Evolutionary conservation across 2,329 filamentous ascomycete genomes (phyloP).

Genomic region (Calonectria pteridis): DNA sequence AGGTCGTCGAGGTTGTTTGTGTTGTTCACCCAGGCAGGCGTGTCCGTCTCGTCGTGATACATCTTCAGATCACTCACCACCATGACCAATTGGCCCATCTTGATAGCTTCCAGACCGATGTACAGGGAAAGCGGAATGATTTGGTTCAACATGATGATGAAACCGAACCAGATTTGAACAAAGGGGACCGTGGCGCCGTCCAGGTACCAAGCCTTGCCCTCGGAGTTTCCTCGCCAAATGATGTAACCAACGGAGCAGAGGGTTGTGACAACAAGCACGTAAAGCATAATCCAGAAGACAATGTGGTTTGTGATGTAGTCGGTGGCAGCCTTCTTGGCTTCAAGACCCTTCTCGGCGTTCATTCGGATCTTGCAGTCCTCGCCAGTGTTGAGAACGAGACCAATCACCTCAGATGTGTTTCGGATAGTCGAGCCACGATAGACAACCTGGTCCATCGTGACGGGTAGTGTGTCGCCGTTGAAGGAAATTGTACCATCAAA

Average conservation of each 20-base stretch:
- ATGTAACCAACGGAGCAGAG: conserved; percentile 87
- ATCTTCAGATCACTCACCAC: conserved; percentile 87
- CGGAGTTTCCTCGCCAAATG: conserved; percentile 77
- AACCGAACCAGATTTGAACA: conserved; percentile 87
- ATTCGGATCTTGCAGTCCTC: conserved; percentile 94
- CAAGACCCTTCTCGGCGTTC: conserved; percentile 90
- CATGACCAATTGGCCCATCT: conserved; percentile 82
- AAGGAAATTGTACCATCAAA: conserved; percentile 78
- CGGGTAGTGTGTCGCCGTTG: conserved; percentile 69
- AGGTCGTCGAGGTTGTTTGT: conserved; percentile 96
- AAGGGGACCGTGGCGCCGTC: conserved; percentile 76
- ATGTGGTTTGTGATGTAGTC: conserved; percentile 84
- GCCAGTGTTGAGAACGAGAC: conserved; percentile 88
- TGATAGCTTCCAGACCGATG: conserved; percentile 89
- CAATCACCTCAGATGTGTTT: conserved; percentile 80
- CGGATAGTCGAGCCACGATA: conserved; percentile 88
- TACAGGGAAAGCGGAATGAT: conserved; percentile 95
- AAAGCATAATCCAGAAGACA: conserved; percentile 84
- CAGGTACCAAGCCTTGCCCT: conserved; percentile 82
- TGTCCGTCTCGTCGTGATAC: conserved; percentile 88
- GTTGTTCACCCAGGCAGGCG: conserved; percentile 89
- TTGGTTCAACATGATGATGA: conserved; percentile 97
- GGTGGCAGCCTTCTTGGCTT: conserved; percentile 84
- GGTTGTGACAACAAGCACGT: conserved; percentile 81
- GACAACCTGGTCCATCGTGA: conserved; percentile 85